phyloP scores from a whole-genome alignment of 176 grass and related monocot genomes.

The Rhynchospora pubera region DNA sequence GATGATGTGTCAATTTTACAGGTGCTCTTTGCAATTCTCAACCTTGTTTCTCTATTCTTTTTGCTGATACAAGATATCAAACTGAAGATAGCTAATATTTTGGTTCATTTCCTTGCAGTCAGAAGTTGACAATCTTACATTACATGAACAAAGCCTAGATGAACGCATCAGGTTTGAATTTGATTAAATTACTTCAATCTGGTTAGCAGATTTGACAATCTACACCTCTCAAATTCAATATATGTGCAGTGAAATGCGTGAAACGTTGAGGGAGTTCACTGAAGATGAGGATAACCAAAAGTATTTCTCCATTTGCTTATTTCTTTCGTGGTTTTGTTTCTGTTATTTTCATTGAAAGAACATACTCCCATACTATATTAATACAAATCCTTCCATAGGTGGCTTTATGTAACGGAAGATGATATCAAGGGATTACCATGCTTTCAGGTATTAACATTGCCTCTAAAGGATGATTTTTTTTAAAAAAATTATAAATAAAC shows the following conservation, averaged over 20 bases:
- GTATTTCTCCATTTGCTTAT: slow-evolving; percentile 28
- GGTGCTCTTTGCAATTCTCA: slow-evolving; percentile 30
- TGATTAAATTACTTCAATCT: slow-evolving; percentile 20
- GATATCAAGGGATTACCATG: slow-evolving; percentile 89
- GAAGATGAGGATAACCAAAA: slow-evolving; percentile 72
- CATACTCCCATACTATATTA: slow-evolving; percentile 14
- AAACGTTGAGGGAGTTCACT: slow-evolving; percentile 58
- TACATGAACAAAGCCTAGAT: slow-evolving; percentile 64
- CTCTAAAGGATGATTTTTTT: neutral
- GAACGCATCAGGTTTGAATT: slow-evolving; percentile 53
- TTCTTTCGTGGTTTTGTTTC: slow-evolving; percentile 8
- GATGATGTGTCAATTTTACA: slow-evolving; percentile 54
- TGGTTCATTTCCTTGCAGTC: slow-evolving; percentile 35
- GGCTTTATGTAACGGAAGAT: slow-evolving; percentile 86
- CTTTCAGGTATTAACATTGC: slow-evolving; percentile 57
- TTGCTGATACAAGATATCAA: neutral
- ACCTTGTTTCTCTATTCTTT: neutral
- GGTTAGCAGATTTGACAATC: slow-evolving; percentile 9
- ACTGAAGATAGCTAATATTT: slow-evolving; percentile 11
- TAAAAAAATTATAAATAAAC: neutral
- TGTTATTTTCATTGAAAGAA: slow-evolving; percentile 3
- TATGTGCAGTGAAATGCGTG: slow-evolving; percentile 59
- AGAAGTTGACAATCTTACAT: slow-evolving; percentile 58
- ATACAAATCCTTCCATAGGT: slow-evolving; percentile 37
- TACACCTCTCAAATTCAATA: slow-evolving; percentile 13